Percentiles rank a stretch among this genome's conserved stretches.
These are phyloP conservation scores for Bruguiera gymnorhiza DNA, from an alignment of 345 rosid species.

Conservation along the genomic window DNA sequence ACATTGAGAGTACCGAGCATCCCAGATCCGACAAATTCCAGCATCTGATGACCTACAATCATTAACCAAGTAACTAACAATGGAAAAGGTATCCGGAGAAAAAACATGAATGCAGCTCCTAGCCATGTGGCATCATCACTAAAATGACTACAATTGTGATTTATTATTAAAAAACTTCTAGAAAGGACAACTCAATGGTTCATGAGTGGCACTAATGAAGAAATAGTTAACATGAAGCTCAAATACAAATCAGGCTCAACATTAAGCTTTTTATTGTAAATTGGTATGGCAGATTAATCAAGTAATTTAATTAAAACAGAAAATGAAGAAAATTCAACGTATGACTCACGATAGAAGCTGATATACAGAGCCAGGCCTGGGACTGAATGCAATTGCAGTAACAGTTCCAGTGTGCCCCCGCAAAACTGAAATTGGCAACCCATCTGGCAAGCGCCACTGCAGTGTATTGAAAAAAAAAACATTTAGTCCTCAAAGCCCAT, in stretches of 20 bases:
- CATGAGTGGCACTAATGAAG: not conserved
- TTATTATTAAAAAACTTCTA: constrained; percentile 1
- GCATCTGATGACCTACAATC: constrained; percentile 88
- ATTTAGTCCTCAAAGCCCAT: constrained; percentile 10
- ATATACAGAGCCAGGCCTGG: constrained; percentile 79
- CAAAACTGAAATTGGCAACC: constrained; percentile 87
- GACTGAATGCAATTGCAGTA: constrained; percentile 97
- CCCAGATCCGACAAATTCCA: constrained; percentile 99
- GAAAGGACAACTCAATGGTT: constrained; percentile 11
- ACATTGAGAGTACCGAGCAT: constrained; percentile 71
- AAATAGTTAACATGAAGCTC: constrained; percentile 14
- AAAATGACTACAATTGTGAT: constrained; percentile 8
- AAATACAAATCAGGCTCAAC: constrained; percentile 2
- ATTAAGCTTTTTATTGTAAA: constrained; percentile 4
- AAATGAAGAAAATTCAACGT: constrained; percentile 14
- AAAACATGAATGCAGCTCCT: constrained; percentile 3
- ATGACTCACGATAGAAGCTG: constrained; percentile 94
- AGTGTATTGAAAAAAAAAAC: constrained; percentile 13
- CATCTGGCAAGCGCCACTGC: constrained; percentile 99
- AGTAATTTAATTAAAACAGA: constrained; percentile 9
- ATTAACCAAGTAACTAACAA: constrained; percentile 13
- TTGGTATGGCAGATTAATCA: constrained; percentile 16
- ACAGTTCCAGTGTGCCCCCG: constrained; percentile 95
- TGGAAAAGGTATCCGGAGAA: constrained; percentile 1
- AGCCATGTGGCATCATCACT: constrained; percentile 11